Evolutionary conservation across 257 asterid species (phyloP).

Genomic region (Coffea canephora): DNA sequence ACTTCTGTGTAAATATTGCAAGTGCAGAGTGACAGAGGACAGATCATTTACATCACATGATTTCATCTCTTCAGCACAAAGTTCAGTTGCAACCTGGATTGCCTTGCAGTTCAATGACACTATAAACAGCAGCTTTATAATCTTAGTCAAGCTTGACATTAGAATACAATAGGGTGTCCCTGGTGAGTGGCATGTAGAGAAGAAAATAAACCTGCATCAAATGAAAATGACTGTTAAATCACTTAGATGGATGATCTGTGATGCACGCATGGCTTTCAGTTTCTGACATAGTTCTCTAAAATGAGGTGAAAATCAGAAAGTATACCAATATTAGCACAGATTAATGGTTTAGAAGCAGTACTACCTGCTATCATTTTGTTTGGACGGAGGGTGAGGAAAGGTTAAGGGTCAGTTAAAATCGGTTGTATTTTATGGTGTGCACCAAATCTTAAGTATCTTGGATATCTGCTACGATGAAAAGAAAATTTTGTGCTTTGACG

Average conservation of each 20-base stretch:
- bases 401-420: neutral
- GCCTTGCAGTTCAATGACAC: slow-evolving; percentile 23
- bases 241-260: neutral
- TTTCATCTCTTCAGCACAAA: slow-evolving; percentile 24
- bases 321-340: neutral
- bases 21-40: neutral
- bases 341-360: neutral
- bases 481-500: neutral
- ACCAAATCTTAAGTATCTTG: neutral
- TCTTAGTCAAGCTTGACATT: slow-evolving; percentile 84
- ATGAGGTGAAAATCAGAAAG: neutral
- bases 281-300: too few species aligned
- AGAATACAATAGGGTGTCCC: slow-evolving; percentile 92
- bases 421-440: neutral
- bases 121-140: slow-evolving; percentile 6
- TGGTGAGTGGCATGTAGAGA: slow-evolving; percentile 79
- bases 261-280: neutral
- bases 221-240: slow-evolving; percentile 6
- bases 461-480: neutral
- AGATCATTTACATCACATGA: slow-evolving; percentile 5
- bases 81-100: slow-evolving; percentile 25
- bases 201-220: slow-evolving; percentile 73
- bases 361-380: neutral
- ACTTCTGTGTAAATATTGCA: neutral
- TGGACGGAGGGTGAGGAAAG: neutral